Percentiles rank a stretch among this genome's conserved stretches.
Conservation (phyloP, 441 rosid species). For the Syzygium syzygioides region DNA sequence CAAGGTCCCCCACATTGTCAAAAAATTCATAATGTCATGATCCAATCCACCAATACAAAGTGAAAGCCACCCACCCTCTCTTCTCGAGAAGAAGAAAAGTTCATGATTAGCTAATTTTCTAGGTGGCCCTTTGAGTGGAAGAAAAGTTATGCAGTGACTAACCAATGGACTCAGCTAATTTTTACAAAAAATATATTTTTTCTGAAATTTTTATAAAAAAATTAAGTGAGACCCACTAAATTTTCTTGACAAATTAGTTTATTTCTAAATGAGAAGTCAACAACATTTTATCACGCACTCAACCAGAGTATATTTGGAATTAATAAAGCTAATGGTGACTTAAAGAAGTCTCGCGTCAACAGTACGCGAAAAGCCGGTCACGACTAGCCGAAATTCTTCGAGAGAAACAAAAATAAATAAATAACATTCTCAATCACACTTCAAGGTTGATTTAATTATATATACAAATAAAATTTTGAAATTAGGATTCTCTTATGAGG, state of each 20-base stretch:
- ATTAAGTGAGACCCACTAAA: not conserved
- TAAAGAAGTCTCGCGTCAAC: not conserved
- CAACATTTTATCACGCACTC: not conserved
- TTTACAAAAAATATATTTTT: too few species aligned
- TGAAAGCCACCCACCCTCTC: not conserved
- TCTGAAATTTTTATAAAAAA: fast-evolving
- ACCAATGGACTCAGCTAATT: not conserved
- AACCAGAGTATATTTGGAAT: not conserved
- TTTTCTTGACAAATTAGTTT: not conserved
- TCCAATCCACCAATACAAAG: not conserved
- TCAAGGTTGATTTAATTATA: not conserved
- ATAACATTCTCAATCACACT: not conserved
- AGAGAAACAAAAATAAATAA: not conserved
- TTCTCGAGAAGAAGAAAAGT: not conserved
- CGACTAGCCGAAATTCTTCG: not conserved
- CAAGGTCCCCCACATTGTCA: not conserved
- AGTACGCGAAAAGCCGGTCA: not conserved
- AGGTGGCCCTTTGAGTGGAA: not conserved
- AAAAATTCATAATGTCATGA: not conserved
- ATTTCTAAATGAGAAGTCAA: not conserved
- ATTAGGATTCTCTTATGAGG: not conserved
- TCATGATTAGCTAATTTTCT: not conserved
- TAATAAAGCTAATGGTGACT: not conserved
- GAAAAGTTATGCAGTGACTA: not conserved
- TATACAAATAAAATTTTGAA: not conserved